Conservation (phyloP, 805 yeast genomes). For the Kluyveromyces starmeri region DNA sequence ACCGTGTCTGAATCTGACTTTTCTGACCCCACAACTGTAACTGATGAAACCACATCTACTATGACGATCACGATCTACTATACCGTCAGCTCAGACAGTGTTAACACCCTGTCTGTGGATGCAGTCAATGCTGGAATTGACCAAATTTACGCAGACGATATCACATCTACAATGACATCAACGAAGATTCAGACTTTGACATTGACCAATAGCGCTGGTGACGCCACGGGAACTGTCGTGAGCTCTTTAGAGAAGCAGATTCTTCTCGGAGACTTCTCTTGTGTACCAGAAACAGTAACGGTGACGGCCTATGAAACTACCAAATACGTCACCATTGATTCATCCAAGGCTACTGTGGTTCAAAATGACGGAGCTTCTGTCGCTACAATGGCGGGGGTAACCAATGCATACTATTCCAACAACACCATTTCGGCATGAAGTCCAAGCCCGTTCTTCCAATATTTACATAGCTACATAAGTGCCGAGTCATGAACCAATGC, state of each 20-base stretch:
- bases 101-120: conserved; percentile 10
- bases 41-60: conserved; percentile 7
- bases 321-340: conserved; percentile 8
- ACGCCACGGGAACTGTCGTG: conserved; percentile 9
- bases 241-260: conserved; percentile 9
- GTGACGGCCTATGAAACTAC: conserved; percentile 9
- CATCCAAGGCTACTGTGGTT: conserved; percentile 3
- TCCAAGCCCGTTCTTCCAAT: too few species aligned
- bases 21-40: conserved; percentile 15
- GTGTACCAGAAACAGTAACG: conserved; percentile 10
- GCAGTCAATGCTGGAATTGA: conserved; percentile 12
- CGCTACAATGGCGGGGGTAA: not conserved
- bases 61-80: conserved; percentile 10
- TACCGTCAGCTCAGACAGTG: conserved; percentile 7
- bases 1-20: conserved; percentile 18
- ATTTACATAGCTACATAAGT: too few species aligned
- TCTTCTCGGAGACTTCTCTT: conserved; percentile 7
- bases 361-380: not conserved
- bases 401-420: too few species aligned
- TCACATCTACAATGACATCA: conserved; percentile 19
- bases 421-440: too few species aligned
- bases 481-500: too few species aligned
- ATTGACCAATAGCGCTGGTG: conserved; percentile 8
- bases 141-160: conserved; percentile 6
- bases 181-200: conserved; percentile 15